phyloP scores from a whole-genome alignment of 305 asterid genomes.

The Fraxinus velutina region DNA sequence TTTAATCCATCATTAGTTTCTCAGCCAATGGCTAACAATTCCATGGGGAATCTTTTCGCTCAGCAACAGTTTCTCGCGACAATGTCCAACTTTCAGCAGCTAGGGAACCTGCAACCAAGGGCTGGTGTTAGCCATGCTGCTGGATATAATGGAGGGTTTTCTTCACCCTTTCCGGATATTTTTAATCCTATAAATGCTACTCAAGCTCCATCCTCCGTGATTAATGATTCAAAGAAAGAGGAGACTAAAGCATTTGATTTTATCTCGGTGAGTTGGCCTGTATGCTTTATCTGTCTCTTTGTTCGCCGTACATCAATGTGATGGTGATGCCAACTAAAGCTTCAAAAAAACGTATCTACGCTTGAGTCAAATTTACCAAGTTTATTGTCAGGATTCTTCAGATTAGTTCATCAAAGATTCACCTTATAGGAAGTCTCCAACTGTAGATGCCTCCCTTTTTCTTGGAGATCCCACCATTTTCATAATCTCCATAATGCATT shows the following conservation, averaged over 20 bases:
- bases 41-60: constrained; percentile 63
- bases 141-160: constrained; percentile 44
- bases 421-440: constrained; percentile 6
- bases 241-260: constrained; percentile 88
- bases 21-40: constrained; percentile 54
- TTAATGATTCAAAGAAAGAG: constrained; percentile 73
- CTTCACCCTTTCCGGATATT: constrained; percentile 74
- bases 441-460: constrained; percentile 3
- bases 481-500: neutral
- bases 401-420: neutral
- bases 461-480: neutral
- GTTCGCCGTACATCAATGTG: neutral
- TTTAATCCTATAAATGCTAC: constrained; percentile 63
- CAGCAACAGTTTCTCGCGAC: constrained; percentile 85
- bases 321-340: neutral
- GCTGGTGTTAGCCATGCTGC: constrained; percentile 37
- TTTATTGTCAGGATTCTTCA: neutral
- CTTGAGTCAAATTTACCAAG: neutral
- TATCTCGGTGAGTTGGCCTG: constrained; percentile 67
- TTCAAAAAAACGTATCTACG: neutral
- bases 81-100: constrained; percentile 82
- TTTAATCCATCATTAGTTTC: constrained; percentile 65
- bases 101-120: constrained; percentile 53
- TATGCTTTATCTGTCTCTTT: constrained; percentile 17
- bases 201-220: constrained; percentile 74